Evolutionary conservation across 2,329 filamentous ascomycete species (phyloP), one percentile per base, ranked within the genome.

Genomic region (Beauveria sp.): DNA sequence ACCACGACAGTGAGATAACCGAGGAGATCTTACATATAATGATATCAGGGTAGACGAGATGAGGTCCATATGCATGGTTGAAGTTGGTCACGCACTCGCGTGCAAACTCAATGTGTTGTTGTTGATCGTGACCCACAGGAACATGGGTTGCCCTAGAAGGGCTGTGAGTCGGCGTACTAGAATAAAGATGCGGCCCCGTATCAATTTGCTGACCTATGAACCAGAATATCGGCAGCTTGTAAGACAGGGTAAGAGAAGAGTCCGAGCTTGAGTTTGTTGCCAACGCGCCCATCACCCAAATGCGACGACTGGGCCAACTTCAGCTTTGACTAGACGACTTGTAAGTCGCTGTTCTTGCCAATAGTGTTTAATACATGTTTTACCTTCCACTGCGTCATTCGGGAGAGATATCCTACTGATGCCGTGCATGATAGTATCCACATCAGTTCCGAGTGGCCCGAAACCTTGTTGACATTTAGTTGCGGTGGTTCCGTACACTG

Each of bases 371-470:
- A 18, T 56, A 14, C 3, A 26, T 49, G 43, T n/a, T 55, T 54
- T 62, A 91, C 91, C 86, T 99, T 99, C 93, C 95, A 99, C 74
- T 98, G 95, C 30, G 95, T 98, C 95, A 99, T 99, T n/a, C 95
- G 83, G 10, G 89, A 89, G n/a, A 99, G 78, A 75, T 96, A 96
- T 45, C 95, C 95, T 74, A 95, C 92, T 5, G 90, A 93, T 26
- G 95, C 90, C 58, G 90, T 89, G 66, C 93, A 97, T 70, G 91
- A 93, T 64, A 99, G 77, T 70, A 98, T 92, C 95, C 95, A 99
- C 90, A 96, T 96, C 65, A 99, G 81, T 74, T 98, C 93, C 4
- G 89, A 79, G 75, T 98, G 95, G 52, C 87, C 86, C 20, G 86
- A 80, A 2, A 93, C 86, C 85, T 90, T 52, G 5, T 28, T 26